These are phyloP conservation scores for Didymellaceae sp. DNA, from an alignment of 2,329 filamentous ascomycete species.

Conservation along the genomic window DNA sequence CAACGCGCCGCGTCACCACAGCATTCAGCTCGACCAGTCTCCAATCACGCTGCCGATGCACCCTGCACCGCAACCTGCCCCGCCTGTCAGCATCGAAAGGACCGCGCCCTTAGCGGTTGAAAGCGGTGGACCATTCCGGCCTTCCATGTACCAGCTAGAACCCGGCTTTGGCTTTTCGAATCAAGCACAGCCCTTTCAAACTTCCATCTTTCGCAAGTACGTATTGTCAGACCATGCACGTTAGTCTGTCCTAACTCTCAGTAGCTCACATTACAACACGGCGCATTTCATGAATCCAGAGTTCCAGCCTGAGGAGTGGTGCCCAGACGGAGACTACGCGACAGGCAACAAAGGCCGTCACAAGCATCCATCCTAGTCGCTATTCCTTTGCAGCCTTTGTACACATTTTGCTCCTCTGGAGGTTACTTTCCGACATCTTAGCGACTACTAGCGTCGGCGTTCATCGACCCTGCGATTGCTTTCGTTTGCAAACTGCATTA, in stretches of 20 bases:
- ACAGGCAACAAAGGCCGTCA: slow-evolving; percentile 47
- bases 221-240: slow-evolving; percentile 18
- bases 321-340: slow-evolving; percentile 55
- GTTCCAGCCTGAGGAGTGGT: slow-evolving; percentile 61
- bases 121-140: slow-evolving; percentile 53
- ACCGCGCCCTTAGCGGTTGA: slow-evolving; percentile 37
- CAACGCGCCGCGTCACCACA: slow-evolving; percentile 34
- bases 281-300: slow-evolving; percentile 60
- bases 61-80: slow-evolving; percentile 30
- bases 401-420: slow-evolving; percentile 31
- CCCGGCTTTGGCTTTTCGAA: slow-evolving; percentile 48
- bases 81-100: slow-evolving; percentile 41
- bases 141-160: slow-evolving; percentile 55
- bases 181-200: slow-evolving; percentile 54
- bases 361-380: slow-evolving; percentile 43
- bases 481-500: slow-evolving; percentile 39
- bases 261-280: slow-evolving; percentile 59
- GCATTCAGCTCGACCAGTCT: slow-evolving; percentile 42
- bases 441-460: slow-evolving; percentile 48
- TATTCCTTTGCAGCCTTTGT: slow-evolving; percentile 22
- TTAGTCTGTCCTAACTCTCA: slow-evolving; percentile 19
- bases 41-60: slow-evolving; percentile 44
- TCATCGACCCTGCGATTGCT: slow-evolving; percentile 39
- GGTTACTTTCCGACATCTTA: slow-evolving; percentile 43
- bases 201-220: slow-evolving; percentile 58